phyloP scores from a whole-genome alignment of 2,329 filamentous ascomycete genomes.

The Bertia moriformis region DNA sequence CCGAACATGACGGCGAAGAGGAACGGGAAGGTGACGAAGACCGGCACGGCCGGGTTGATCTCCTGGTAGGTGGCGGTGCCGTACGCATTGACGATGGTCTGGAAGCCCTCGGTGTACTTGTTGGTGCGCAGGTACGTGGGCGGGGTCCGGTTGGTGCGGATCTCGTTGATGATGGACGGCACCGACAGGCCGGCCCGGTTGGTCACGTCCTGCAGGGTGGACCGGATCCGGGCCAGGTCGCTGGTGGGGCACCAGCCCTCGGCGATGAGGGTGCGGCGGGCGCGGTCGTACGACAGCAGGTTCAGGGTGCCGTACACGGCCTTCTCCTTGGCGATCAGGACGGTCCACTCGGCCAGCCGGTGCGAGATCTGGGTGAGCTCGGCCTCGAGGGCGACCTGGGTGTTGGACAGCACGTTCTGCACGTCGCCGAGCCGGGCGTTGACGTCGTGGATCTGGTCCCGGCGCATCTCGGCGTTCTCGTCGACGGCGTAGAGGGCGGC shows the following conservation, averaged over 20 bases:
- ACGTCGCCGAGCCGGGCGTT: conserved; percentile 86
- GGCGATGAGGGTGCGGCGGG: conserved; percentile 87
- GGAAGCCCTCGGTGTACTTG: conserved; percentile 95
- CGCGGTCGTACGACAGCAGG: conserved; percentile 89
- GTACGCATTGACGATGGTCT: conserved; percentile 97
- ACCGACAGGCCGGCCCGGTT: conserved; percentile 88
- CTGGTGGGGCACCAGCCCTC: conserved; percentile 96
- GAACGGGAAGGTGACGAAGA: conserved; percentile 95
- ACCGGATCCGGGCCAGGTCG: conserved; percentile 74
- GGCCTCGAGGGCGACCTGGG: conserved; percentile 80
- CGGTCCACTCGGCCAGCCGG: conserved; percentile 89
- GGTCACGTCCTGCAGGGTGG: conserved; percentile 89
- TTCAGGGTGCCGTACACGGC: conserved; percentile 92
- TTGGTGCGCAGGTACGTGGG: conserved; percentile 97
- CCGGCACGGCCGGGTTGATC: conserved; percentile 88
- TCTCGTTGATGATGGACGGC: conserved; percentile 95
- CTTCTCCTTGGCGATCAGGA: conserved; percentile 96
- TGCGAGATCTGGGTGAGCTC: conserved; percentile 89
- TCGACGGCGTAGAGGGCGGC: conserved; percentile 94
- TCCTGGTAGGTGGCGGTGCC: conserved; percentile 95
- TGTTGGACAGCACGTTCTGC: conserved; percentile 83
- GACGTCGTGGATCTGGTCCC: conserved; percentile 94
- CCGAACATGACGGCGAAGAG: conserved; percentile 99
- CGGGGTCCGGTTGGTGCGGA: conserved; percentile 90
- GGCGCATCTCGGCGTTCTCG: conserved; percentile 86